Conservation (phyloP, 129 eudicot species). For the Escallonia herrerae region DNA sequence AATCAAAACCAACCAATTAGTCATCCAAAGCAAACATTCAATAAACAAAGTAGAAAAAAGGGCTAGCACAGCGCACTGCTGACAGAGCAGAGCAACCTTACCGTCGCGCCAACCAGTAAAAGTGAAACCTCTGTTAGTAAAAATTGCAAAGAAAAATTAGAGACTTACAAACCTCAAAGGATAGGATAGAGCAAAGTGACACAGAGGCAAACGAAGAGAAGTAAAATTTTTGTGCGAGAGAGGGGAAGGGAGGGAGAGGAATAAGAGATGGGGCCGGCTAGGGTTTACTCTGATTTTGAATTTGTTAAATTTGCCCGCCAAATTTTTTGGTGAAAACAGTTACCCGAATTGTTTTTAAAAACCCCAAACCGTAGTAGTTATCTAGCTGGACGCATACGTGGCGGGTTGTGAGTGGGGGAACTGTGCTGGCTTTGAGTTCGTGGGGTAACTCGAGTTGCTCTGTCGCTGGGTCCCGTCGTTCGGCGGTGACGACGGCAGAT, state of each 20-base stretch:
- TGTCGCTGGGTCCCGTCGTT: too few species aligned
- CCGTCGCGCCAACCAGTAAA: neutral
- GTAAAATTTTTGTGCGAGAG: conserved; percentile 7
- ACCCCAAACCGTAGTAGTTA: conserved; percentile 12
- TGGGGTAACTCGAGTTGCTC: conserved; percentile 7
- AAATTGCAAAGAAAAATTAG: neutral
- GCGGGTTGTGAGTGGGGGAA: conserved; percentile 11
- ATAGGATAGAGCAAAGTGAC: neutral
- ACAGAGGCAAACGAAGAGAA: neutral
- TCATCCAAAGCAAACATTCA: too few species aligned
- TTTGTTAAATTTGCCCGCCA: conserved; percentile 59
- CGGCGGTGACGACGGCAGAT: too few species aligned
- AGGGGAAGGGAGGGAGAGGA: conserved; percentile 13
- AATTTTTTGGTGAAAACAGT: conserved; percentile 26
- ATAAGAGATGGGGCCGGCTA: conserved; percentile 27
- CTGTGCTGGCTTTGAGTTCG: conserved; percentile 16
- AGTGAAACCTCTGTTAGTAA: neutral
- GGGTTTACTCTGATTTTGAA: conserved; percentile 69
- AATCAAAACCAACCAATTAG: too few species aligned
- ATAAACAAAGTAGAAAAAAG: neutral
- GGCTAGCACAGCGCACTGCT: neutral
- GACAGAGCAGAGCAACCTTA: too few species aligned
- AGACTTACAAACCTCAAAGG: conserved; percentile 11
- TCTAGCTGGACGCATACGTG: conserved; percentile 21
- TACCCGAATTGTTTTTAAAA: conserved; percentile 1